Conservation (phyloP, 176 grass and related monocot genomes). For the Cenchrus americanus region DNA sequence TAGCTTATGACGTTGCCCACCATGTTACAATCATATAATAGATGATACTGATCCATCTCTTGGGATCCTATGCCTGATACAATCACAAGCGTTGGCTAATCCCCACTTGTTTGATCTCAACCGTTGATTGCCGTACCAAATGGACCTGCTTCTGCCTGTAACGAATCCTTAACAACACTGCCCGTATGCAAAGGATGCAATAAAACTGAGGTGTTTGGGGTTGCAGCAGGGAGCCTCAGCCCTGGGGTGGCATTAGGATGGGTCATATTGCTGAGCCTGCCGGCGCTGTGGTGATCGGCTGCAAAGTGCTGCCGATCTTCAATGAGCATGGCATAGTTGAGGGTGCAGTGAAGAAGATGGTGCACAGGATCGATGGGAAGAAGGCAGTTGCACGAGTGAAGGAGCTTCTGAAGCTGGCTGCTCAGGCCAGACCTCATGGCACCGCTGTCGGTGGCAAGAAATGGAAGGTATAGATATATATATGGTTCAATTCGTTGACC, state of each 20-base stretch:
- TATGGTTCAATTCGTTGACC: neutral
- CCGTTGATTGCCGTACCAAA: neutral
- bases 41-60: constrained; percentile 27
- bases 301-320: constrained; percentile 60
- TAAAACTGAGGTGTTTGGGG: constrained; percentile 35
- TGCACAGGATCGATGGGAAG: constrained; percentile 49
- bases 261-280: constrained; percentile 43
- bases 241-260: constrained; percentile 32
- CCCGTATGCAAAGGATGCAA: neutral
- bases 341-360: constrained; percentile 51
- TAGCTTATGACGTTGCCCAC: constrained; percentile 25
- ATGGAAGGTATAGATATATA: constrained; percentile 50
- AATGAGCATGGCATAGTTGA: constrained; percentile 36
- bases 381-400: constrained; percentile 58
- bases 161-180: constrained; percentile 8
- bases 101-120: neutral
- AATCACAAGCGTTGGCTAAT: neutral
- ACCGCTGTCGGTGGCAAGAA: constrained; percentile 23
- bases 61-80: constrained; percentile 28
- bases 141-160: neutral
- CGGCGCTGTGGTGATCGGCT: constrained; percentile 42
- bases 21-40: constrained; percentile 49
- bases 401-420: constrained; percentile 52
- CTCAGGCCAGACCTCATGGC: constrained; percentile 44
- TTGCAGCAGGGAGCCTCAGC: constrained; percentile 2